These are phyloP conservation scores for Trypanosoma platydactyli DNA, from an alignment of 208 protist genomes.

Conservation along the genomic window DNA sequence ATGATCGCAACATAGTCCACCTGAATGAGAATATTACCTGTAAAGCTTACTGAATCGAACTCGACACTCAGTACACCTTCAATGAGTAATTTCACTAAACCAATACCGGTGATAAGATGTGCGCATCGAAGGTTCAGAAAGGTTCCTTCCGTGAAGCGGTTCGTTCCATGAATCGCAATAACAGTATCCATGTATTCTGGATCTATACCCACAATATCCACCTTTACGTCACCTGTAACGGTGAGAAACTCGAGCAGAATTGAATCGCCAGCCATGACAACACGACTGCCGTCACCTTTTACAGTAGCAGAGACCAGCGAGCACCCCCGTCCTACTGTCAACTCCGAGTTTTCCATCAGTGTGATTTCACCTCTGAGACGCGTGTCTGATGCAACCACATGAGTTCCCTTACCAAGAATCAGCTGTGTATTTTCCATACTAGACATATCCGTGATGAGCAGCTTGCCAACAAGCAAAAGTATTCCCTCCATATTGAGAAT, in stretches of 20 bases:
- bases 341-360: slow-evolving; percentile 42
- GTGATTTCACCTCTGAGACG: slow-evolving; percentile 39
- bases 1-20: slow-evolving; percentile 33
- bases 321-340: slow-evolving; percentile 46
- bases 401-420: slow-evolving; percentile 35
- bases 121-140: slow-evolving; percentile 37
- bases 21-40: slow-evolving; percentile 55
- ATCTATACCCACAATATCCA: slow-evolving; percentile 27
- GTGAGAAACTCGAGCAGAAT: slow-evolving; percentile 59
- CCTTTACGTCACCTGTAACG: slow-evolving; percentile 35
- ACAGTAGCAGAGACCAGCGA: slow-evolving; percentile 43
- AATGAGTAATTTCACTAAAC: slow-evolving; percentile 49
- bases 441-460: slow-evolving; percentile 56
- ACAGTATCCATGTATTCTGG: slow-evolving; percentile 20
- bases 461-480: slow-evolving; percentile 46
- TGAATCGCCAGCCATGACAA: slow-evolving; percentile 45
- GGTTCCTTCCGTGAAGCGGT: slow-evolving; percentile 42
- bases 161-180: slow-evolving; percentile 53
- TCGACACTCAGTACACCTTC: slow-evolving; percentile 37
- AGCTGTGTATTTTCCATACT: slow-evolving; percentile 33
- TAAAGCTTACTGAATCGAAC: slow-evolving; percentile 41
- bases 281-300: slow-evolving; percentile 36
- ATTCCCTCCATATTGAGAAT: slow-evolving; percentile 54
- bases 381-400: slow-evolving; percentile 40
- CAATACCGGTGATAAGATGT: slow-evolving; percentile 49